Conservation (phyloP, 345 rosid species). For the Acer campestre region DNA sequence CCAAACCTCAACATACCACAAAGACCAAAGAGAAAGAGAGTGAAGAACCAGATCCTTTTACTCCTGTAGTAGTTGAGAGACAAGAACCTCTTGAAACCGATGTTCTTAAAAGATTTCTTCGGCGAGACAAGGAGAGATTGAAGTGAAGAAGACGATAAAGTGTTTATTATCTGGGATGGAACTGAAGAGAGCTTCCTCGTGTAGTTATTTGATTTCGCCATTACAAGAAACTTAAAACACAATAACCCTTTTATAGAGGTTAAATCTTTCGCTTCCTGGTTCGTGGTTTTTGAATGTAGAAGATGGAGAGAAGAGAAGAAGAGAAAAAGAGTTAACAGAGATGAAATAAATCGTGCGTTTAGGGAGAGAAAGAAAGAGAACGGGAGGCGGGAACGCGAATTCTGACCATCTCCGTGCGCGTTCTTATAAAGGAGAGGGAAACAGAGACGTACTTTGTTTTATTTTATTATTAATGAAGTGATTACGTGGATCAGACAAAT, state of each 20-base stretch:
- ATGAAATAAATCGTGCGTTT: not conserved
- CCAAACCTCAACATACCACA: slow-evolving; percentile 50
- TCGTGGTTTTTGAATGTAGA: not conserved
- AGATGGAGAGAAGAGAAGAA: not conserved
- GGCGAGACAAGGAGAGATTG: slow-evolving; percentile 68
- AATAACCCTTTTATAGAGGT: not conserved
- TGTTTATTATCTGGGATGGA: slow-evolving; percentile 56
- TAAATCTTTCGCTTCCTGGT: not conserved
- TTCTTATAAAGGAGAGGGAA: slow-evolving; percentile 18
- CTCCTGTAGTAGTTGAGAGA: slow-evolving; percentile 31
- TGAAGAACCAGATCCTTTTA: slow-evolving; percentile 56
- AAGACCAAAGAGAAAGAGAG: slow-evolving; percentile 58
- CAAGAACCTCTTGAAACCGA: slow-evolving; percentile 23
- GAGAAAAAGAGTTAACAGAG: not conserved
- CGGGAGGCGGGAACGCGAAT: slow-evolving; percentile 39
- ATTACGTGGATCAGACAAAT: not conserved
- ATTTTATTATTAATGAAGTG: not conserved
- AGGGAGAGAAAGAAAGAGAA: not conserved
- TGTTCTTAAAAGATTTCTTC: slow-evolving; percentile 41
- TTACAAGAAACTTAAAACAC: not conserved
- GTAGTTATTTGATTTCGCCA: slow-evolving; percentile 46
- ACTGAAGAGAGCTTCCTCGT: slow-evolving; percentile 44
- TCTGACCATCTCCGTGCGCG: slow-evolving; percentile 19
- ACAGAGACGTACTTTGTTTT: not conserved
- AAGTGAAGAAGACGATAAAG: slow-evolving; percentile 63